Conservation (phyloP, 2,329 filamentous ascomycete genomes). For the Penicillium sp. region DNA sequence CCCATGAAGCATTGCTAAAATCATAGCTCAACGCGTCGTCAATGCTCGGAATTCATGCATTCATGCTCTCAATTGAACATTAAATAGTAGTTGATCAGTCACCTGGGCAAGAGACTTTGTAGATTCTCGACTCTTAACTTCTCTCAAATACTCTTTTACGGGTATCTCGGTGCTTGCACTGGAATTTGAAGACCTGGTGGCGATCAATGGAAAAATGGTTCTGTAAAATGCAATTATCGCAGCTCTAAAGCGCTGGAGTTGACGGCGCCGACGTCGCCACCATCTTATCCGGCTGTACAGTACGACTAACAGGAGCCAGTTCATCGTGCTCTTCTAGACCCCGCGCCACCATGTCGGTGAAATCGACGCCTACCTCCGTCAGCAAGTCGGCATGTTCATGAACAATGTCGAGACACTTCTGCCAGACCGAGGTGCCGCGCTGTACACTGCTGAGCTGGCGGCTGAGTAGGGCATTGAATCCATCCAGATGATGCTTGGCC, state of each 20-base stretch:
- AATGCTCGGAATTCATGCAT: no score
- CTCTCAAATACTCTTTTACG: no score
- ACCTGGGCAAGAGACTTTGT: no score
- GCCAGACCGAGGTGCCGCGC: slow-evolving; percentile 69
- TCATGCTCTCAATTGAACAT: no score
- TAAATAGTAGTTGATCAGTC: no score
- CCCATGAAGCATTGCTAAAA: background rate
- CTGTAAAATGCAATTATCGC: no score
- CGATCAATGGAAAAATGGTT: no score
- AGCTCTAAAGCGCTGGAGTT: background rate
- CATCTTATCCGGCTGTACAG: slow-evolving; percentile 15
- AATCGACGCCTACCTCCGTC: slow-evolving; percentile 82
- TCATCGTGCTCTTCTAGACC: slow-evolving; percentile 36
- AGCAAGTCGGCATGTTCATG: slow-evolving; percentile 75
- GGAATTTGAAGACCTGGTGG: no score
- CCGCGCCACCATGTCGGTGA: slow-evolving; percentile 71
- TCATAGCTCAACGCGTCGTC: no score
- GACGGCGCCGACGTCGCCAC: background rate
- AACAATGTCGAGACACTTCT: slow-evolving; percentile 75
- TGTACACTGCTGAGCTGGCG: slow-evolving; percentile 86
- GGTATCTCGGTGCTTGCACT: no score
- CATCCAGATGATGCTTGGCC: slow-evolving; percentile 93
- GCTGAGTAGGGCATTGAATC: slow-evolving; percentile 76
- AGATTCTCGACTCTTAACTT: no score
- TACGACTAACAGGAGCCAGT: slow-evolving; percentile 11